Base-by-base conservation (phyloP, 2,329 filamentous ascomycete genomes). In the Canariomyces notabilis region DNA sequence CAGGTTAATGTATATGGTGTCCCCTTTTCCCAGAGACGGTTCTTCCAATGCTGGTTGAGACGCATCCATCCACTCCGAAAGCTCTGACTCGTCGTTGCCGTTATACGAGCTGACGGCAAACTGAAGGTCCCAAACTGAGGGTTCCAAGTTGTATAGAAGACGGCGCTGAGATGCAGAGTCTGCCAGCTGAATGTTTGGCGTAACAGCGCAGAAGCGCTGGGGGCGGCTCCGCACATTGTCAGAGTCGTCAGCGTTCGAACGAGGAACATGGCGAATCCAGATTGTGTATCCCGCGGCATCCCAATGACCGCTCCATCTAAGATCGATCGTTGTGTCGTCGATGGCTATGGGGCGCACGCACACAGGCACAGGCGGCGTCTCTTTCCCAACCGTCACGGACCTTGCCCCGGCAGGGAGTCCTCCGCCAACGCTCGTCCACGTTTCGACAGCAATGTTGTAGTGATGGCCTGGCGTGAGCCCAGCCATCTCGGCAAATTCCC, bases 81-180 rank as follows among this genome's bases (percentile, higher is more conserved):
- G 6, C 1, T 20, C 26, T 7, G 52, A 54, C 9, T 31, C 23
- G 26, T 43, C 44, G n/a, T 44, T 37, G 6, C 50, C 46, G 23
- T 55, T 57, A 41, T 52, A 52, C 2, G 49, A 48, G 5, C 26
- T 42, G 22, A 56, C 46, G 4, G 54, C 49, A 38, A 49, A 56
- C 21, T 48, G 29, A 15, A 23, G 47, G 3, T 44, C 48, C 51
- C 51, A 49, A 16, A 46, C n/a, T 5, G 48, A 50, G 4, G 48
- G 48, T 2, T 32, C n/a, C 9, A 50, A 9, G 26, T 9, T 29
- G 4, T 8, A 29, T 29, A 29, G 26, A 8, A 29, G 26, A 9
- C 26, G 14, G 4, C 14, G 9, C 26, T 12, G 26, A 4, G 14
- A 29, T 12, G 4, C 14, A 12, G 26, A 12, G 8, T 29, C 26